Evolutionary conservation across 2,329 filamentous ascomycete genomes (phyloP), one percentile per base, ranked within the genome.

Genomic region (Botryosphaeria dothidea): DNA sequence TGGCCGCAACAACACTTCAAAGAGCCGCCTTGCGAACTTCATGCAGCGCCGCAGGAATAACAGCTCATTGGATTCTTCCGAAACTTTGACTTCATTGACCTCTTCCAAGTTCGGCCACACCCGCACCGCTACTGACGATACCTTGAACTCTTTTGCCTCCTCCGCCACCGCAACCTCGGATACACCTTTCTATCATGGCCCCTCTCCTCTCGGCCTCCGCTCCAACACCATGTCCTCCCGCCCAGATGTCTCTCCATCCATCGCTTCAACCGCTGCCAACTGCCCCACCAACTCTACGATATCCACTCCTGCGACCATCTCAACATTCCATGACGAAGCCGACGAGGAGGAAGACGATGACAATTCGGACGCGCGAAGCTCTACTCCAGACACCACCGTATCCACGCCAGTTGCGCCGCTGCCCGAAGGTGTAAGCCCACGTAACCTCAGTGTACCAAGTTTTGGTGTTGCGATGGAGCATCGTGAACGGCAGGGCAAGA

Each of bases 21-120:
- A 45, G 17, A 17, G 34, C 5, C 54, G 54, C 23, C 36, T 57
- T 13, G 36, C 36, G 9, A 29, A 27, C 23, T 57, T 57, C 54
- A 57, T 57, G 54, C 54, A 43, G 36, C 54, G 54, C 25, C 54
- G 54, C 21, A 41, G 54, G 54, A 57, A 57, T 23, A 57, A 57
- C 23, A 13, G n/a, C 15, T 57, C 54, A 7, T 15, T 57, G 23
- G 54, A 57, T 36, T 43, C 54, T 4, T 21, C 38, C 3, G 36
- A 41, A 7, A 57, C 54, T 9, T 29, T 43, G 6, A 25, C 54
- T 41, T 57, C 54, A 8, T 29, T 43, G 6, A 25, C 54, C 27
- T 57, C 54, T 31, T 57, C 54, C 13, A 57, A 45, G 5, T 36
- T 57, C 54, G 43, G 36, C 21, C 54, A 57, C 36, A n/a, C 34